Evolutionary conservation across 1,139 yeast genomes (phyloP), one percentile per base, ranked within the genome.

Genomic region (Candida sp.): DNA sequence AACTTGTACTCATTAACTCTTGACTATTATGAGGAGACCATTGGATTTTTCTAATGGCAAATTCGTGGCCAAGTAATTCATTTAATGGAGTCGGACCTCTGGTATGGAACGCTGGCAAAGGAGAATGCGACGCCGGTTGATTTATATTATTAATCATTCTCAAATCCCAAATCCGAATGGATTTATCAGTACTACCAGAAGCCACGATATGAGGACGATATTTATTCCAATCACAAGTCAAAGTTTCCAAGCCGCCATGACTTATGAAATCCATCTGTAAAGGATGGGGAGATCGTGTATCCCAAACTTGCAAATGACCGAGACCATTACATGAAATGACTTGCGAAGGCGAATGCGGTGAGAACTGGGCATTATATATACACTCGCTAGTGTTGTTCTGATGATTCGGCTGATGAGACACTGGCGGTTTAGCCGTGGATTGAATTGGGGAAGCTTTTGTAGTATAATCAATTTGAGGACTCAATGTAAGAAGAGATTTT

Each of bases 11-110:
- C 48, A 91, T 63, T 39, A 93, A 65, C 49, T 81, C 81, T 48
- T 82, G 84, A 3, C 87, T 78, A 43, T 76, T 73, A 63, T 91
- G 97, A 1, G 98, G 98, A 1, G 95, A 86, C 97, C 97, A 91
- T 35, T 77, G 71, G 5, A 90, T 82, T 56, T 81, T 81, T 45
- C 96, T 68, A 4, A 93, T 87, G 0, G 98, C 97, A 58, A 87
- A 84, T 42, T 88, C 95, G 62, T 91, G 98, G 4, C 97, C 97
- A 32, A 83, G 69, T 33, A 91, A 68, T 58, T 87, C 95, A 58
- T 87, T 88, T 41, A 84, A 59, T 1, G 96, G 95, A 0, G 86
- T 74, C 2, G 87, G 86, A 0, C 82, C 84, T 43, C 77, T 64
- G 46, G 64, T 68, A 51, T 68, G 78, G 45, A 71, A 73, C 23